Evolutionary conservation across 257 asterid genomes (phyloP), one percentile per base, ranked within the genome.

Genomic region (Solanum sejunctum): DNA sequence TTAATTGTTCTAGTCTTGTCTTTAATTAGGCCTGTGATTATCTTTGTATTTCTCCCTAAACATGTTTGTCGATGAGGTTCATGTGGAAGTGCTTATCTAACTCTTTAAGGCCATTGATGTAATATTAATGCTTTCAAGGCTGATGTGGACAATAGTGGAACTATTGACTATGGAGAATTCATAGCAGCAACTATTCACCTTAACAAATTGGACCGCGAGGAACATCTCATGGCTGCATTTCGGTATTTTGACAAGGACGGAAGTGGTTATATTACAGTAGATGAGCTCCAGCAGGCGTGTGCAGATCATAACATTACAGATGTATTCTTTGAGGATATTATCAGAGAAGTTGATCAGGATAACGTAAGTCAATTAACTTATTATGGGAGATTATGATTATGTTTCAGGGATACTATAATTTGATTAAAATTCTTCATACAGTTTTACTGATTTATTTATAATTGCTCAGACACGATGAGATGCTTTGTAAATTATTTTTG

Each of bases 281-380:
- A 95, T 80, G 98, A 95, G 89, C 97, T 95, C 87, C 98, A 95
- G 87, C 97, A 93, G 91, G 98, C 98, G 63, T 94, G 97, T 78
- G 84, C 86, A n/a, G 98, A 94, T 60, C 95, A 91, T 88, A 87
- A 88, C 51, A 88, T 94, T 93, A 86, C 94, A 20, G 98, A 93
- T 83, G 93, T 91, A 56, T 81, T 80, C 61, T 90, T 92, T 70
- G 98, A 93, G 85, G 98, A 93, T 89, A 88, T 93, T 85, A 93
- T 93, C 92, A 92, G 86, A 86, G 98, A 93, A 91, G 98, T 93
- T 85, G 98, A 93, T 89, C 95, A 92, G 84, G 94, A 93, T 87
- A 93, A 93, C 67, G 98, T 93, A 90, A 92, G 93, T 87, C 81
- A 52, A 7, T 80, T 43, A 16, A 36, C 41, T 36, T 4, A 36